phyloP scores from a whole-genome alignment of 176 grass and related monocot species.

The Hordeum marinum region DNA sequence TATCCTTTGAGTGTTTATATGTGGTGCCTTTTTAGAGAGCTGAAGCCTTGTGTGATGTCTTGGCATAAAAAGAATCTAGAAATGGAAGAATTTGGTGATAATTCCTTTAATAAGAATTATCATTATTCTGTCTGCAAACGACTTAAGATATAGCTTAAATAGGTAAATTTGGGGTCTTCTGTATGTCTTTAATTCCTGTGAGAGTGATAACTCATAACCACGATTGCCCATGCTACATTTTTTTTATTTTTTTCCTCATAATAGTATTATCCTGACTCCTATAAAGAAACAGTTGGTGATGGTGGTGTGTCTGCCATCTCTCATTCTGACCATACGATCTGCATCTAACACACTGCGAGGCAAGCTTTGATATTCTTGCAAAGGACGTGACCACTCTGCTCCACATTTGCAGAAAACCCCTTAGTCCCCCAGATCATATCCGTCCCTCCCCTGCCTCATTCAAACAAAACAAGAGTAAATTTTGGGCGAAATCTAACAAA shows the following conservation, averaged over 20 bases:
- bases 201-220: neutral
- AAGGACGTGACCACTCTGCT: too few species aligned
- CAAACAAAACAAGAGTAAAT: too few species aligned
- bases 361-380: too few species aligned
- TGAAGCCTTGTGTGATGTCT: neutral
- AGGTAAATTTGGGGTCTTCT: neutral
- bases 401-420: too few species aligned
- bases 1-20: constrained; percentile 46
- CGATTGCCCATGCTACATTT: constrained; percentile 5
- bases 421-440: too few species aligned
- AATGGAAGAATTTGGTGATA: neutral
- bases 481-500: too few species aligned
- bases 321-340: too few species aligned
- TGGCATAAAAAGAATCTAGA: neutral
- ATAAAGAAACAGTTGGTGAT: too few species aligned
- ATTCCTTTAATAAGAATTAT: neutral
- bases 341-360: too few species aligned
- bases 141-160: neutral
- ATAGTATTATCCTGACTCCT: neutral
- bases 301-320: too few species aligned
- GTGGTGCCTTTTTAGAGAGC: neutral
- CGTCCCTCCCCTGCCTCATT: too few species aligned
- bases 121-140: neutral
- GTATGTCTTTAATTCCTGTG: neutral
- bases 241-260: neutral